Evolutionary conservation across 2,329 filamentous ascomycete species (phyloP).

Genomic region (Colletotrichum sp.): DNA sequence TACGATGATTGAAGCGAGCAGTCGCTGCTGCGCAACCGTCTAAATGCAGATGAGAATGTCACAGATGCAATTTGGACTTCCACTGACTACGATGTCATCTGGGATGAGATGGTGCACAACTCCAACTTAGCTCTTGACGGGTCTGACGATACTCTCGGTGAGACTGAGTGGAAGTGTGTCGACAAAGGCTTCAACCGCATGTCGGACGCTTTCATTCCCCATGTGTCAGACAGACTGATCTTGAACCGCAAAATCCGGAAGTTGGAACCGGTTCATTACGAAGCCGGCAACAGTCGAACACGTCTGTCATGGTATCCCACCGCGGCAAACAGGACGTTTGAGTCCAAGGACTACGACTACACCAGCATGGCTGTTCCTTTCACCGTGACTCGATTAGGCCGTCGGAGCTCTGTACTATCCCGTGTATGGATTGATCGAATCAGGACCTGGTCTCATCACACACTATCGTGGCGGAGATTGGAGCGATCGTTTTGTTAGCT

Average conservation of each 20-base stretch:
- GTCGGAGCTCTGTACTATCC: conserved; percentile 67
- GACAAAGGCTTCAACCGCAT: conserved; percentile 53
- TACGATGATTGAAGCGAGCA: conserved; percentile 63
- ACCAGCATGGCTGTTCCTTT: conserved; percentile 67
- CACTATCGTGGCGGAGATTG: conserved; percentile 34
- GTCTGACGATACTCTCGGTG: conserved; percentile 26
- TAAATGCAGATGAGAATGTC: conserved; percentile 56
- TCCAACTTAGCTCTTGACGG: conserved; percentile 36
- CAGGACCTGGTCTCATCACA: conserved; percentile 59
- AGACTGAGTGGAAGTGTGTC: conserved; percentile 24
- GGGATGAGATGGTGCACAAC: conserved; percentile 38
- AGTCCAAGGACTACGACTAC: conserved; percentile 63
- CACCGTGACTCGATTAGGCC: conserved; percentile 61
- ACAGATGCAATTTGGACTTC: conserved; percentile 44
- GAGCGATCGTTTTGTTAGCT: conserved; percentile 40
- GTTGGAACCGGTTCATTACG: conserved; percentile 47
- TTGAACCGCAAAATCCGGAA: conserved; percentile 62
- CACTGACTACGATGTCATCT: conserved; percentile 35
- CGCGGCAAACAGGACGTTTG: conserved; percentile 37
- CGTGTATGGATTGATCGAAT: conserved; percentile 64
- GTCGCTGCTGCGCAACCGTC: conserved; percentile 38
- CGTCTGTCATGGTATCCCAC: conserved; percentile 56
- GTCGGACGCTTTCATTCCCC: conserved; percentile 65
- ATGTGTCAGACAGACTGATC: conserved; percentile 60
- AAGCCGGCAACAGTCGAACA: background rate